Percentiles rank a stretch among this genome's conserved stretches.
phyloP scores from a whole-genome alignment of 164 flowering plant species.

The Stephania yunnanensis region DNA sequence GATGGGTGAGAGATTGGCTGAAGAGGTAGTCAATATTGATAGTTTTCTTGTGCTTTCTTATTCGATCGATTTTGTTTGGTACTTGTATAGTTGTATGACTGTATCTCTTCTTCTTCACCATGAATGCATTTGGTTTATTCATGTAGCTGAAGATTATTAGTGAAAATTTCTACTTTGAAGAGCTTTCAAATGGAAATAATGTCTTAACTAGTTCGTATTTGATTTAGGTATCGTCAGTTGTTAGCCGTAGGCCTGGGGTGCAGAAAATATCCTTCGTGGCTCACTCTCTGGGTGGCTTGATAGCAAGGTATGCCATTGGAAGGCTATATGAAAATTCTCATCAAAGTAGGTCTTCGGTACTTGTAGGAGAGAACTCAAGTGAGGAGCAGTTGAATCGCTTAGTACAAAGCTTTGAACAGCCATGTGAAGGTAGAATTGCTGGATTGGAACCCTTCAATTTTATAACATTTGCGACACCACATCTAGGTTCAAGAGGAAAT shows the following conservation, averaged over 20 bases:
- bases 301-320: slow-evolving; percentile 90
- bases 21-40: slow-evolving; percentile 53
- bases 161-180: background rate
- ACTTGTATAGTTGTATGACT: background rate
- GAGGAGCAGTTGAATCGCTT: slow-evolving; percentile 21
- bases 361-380: slow-evolving; percentile 10
- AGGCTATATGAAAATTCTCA: slow-evolving; percentile 44
- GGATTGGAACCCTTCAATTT: slow-evolving; percentile 92
- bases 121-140: background rate
- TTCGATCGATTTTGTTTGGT: background rate
- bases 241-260: slow-evolving; percentile 51
- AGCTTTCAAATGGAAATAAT: background rate
- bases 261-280: slow-evolving; percentile 87
- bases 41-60: slow-evolving; percentile 6
- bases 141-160: background rate
- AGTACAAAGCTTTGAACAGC: slow-evolving; percentile 24
- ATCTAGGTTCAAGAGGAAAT: slow-evolving; percentile 86
- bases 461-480: slow-evolving; percentile 93
- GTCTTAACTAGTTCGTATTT: slow-evolving; percentile 5
- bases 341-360: slow-evolving; percentile 17
- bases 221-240: slow-evolving; percentile 65
- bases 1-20: slow-evolving; percentile 90
- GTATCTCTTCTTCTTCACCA: no score
- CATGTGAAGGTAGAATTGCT: slow-evolving; percentile 53
- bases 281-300: slow-evolving; percentile 91